phyloP scores from a whole-genome alignment of 1,139 yeast species.

The Zygosaccharomyces sapae region DNA sequence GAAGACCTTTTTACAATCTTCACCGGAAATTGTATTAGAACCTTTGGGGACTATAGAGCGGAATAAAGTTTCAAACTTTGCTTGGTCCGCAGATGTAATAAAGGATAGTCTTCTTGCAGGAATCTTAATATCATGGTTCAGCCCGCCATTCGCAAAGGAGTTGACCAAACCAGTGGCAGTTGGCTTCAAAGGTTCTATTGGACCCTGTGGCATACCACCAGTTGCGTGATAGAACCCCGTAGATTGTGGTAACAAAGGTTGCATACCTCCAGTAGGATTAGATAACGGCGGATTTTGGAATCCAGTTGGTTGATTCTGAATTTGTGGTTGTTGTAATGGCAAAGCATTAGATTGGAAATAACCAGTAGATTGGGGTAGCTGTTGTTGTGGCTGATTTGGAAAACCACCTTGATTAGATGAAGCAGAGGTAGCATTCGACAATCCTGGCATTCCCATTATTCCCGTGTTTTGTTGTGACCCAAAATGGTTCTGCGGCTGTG shows the following conservation, averaged over 20 bases:
- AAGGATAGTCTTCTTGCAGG: constrained; percentile 75
- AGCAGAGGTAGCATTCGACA: constrained; percentile 1
- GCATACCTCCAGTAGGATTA: constrained; percentile 6
- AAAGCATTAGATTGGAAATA: constrained; percentile 12
- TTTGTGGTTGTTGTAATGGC: constrained; percentile 18
- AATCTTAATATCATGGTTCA: constrained; percentile 46
- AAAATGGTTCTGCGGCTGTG: constrained; percentile 6
- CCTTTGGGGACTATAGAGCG: constrained; percentile 72
- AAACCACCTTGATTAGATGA: constrained; percentile 6
- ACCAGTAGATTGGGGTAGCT: constrained; percentile 23
- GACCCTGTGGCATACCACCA: constrained; percentile 26
- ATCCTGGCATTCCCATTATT: constrained; percentile 7
- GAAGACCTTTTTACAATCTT: constrained; percentile 72
- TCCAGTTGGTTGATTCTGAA: constrained; percentile 18
- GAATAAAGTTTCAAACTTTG: constrained; percentile 77
- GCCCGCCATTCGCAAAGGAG: constrained; percentile 37
- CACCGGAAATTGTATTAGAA: constrained; percentile 73
- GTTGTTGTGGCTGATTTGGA: constrained; percentile 23
- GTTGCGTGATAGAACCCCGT: constrained; percentile 37
- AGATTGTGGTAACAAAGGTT: constrained; percentile 36
- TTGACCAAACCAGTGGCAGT: constrained; percentile 40
- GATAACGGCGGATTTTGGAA: constrained; percentile 14
- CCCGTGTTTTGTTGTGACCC: constrained; percentile 9
- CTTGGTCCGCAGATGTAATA: constrained; percentile 79
- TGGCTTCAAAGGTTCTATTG: constrained; percentile 36